A percentile compares a stretch with the other conserved stretches of the same genome.
Conservation (phyloP, 805 yeast genomes). For the Yamadazyma sp. region DNA sequence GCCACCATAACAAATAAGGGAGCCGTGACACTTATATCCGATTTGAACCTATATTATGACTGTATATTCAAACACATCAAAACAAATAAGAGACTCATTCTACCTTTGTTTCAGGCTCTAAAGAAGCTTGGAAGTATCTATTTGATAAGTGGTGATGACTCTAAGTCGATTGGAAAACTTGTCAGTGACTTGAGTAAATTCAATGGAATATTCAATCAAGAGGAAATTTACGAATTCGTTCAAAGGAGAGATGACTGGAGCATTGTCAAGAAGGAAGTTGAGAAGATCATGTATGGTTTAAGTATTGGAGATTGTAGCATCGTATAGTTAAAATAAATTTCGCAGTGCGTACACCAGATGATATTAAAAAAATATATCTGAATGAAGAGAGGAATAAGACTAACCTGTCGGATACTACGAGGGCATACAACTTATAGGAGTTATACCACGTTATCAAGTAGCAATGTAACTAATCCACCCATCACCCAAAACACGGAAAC, state of each 20-base stretch:
- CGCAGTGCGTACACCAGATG: slow-evolving; percentile 3
- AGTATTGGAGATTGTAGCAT: slow-evolving; percentile 74
- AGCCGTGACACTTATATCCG: slow-evolving; percentile 78
- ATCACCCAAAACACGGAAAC: neutral
- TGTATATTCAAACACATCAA: slow-evolving; percentile 52
- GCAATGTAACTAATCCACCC: neutral
- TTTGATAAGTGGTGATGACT: slow-evolving; percentile 65
- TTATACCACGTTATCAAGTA: neutral
- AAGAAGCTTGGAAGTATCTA: slow-evolving; percentile 84
- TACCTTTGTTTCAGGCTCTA: slow-evolving; percentile 74
- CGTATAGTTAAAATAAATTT: slow-evolving; percentile 10
- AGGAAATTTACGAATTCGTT: slow-evolving; percentile 90
- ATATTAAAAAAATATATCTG: too few relatives aligned
- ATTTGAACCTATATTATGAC: slow-evolving; percentile 72
- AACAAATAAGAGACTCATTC: slow-evolving; percentile 62
- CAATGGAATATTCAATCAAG: slow-evolving; percentile 86
- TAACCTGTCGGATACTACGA: too few relatives aligned
- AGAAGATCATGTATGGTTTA: slow-evolving; percentile 91
- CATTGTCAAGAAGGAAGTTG: slow-evolving; percentile 71
- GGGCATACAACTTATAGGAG: neutral
- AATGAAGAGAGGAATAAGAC: too few relatives aligned
- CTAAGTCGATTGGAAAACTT: slow-evolving; percentile 79
- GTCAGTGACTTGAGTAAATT: slow-evolving; percentile 82
- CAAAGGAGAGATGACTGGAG: slow-evolving; percentile 88
- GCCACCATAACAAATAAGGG: slow-evolving; percentile 72